Evolutionary conservation across 1,139 yeast species (phyloP).

Genomic region (Candida anutae): DNA sequence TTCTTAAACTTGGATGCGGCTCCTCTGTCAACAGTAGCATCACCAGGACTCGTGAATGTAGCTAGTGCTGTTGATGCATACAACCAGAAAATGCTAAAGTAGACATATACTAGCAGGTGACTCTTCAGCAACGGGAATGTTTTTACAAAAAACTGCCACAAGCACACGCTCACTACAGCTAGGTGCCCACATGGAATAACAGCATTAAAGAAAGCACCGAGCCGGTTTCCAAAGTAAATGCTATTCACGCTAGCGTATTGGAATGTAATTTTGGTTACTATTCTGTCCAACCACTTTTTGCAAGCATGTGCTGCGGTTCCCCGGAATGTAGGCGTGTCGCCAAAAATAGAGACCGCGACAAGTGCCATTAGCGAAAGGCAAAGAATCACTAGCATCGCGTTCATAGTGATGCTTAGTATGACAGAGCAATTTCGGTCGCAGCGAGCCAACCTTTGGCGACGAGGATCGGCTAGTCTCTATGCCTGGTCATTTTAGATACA

Average conservation of each 20-base stretch:
- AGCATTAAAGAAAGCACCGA: conserved; percentile 22
- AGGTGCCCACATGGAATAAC: conserved; percentile 45
- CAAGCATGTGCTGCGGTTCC: conserved; percentile 22
- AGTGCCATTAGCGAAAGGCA: conserved; percentile 2
- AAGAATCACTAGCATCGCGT: conserved; percentile 1
- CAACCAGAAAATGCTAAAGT: conserved; percentile 27
- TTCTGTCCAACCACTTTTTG: conserved; percentile 7
- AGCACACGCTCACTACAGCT: conserved; percentile 36
- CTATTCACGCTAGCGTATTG: conserved; percentile 6
- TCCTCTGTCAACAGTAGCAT: conserved; percentile 6
- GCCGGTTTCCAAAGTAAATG: conserved; percentile 10
- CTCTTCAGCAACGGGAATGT: conserved; percentile 23
- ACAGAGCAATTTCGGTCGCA: conserved; percentile 1
- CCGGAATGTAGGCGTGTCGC: conserved; percentile 45
- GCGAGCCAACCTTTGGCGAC: too few relatives aligned
- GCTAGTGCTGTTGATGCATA: conserved; percentile 29
- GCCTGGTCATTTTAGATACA: neutral
- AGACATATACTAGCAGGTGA: conserved; percentile 4
- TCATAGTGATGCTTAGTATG: neutral
- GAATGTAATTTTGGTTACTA: conserved; percentile 1
- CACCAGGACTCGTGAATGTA: conserved; percentile 53
- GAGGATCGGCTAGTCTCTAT: too few relatives aligned
- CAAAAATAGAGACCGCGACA: conserved; percentile 27
- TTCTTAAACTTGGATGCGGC: conserved; percentile 17
- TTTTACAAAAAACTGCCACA: conserved; percentile 36